Evolutionary conservation across 176 grass and related monocot species (phyloP).

Genomic region (Puya raimondii): DNA sequence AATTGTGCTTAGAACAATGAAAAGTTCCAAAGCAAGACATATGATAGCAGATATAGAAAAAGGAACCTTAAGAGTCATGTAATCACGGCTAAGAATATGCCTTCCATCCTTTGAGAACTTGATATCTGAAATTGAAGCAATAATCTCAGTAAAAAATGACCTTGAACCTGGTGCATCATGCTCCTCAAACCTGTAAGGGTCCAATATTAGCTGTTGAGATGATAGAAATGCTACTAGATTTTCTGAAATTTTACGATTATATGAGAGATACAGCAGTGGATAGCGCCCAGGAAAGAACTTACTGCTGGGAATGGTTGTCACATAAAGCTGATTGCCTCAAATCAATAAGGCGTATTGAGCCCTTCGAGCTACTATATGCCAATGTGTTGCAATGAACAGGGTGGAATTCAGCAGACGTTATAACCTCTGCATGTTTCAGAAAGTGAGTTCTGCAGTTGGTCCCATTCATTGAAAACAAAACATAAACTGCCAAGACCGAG

Average conservation of each 20-base stretch:
- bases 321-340: conserved; percentile 85
- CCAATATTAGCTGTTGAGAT: conserved; percentile 21
- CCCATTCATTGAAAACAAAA: conserved; percentile 7
- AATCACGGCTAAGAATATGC: conserved; percentile 93
- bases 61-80: conserved; percentile 92
- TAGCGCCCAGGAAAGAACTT: conserved; percentile 27
- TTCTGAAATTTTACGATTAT: background rate
- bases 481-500: conserved; percentile 17
- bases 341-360: conserved; percentile 82
- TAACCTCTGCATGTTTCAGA: conserved; percentile 63
- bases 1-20: background rate
- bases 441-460: background rate
- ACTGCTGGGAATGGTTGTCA: conserved; percentile 75
- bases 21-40: background rate
- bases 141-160: conserved; percentile 99
- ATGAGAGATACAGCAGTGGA: conserved; percentile 18
- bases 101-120: conserved; percentile 88
- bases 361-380: conserved; percentile 94
- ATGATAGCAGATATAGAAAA: conserved; percentile 2
- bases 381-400: conserved; percentile 76
- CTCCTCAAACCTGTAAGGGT: conserved; percentile 68
- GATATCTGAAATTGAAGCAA: conserved; percentile 95
- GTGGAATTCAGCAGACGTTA: conserved; percentile 92
- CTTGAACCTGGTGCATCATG: conserved; percentile 68
- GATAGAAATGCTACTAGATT: background rate